These are phyloP conservation scores for Penicillium bialowiezense DNA, from an alignment of 495 filamentous ascomycete species.

Conservation along the genomic window DNA sequence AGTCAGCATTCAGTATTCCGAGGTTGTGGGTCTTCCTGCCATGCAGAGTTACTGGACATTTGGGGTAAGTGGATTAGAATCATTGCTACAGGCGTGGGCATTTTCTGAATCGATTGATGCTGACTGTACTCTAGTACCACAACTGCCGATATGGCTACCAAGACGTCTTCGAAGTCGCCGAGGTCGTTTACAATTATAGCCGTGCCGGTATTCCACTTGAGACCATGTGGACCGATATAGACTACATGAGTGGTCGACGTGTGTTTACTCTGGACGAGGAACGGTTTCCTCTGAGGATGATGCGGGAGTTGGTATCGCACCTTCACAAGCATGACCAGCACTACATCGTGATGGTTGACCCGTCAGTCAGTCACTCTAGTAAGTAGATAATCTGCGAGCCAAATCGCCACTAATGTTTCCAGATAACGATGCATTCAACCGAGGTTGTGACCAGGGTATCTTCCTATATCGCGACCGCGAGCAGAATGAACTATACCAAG, in stretches of 20 bases:
- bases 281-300: conserved; percentile 63
- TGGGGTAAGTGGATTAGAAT: conserved; percentile 41
- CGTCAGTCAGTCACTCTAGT: conserved; percentile 57
- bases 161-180: conserved; percentile 75
- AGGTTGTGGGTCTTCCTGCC: conserved; percentile 62
- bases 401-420: not conserved
- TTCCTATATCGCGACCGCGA: conserved; percentile 61
- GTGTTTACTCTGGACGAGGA: conserved; percentile 76
- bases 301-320: conserved; percentile 67
- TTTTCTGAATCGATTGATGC: not conserved
- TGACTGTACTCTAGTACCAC: conserved; percentile 52
- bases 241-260: conserved; percentile 67
- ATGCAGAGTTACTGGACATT: conserved; percentile 89
- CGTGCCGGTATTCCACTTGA: conserved; percentile 74
- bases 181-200: conserved; percentile 78
- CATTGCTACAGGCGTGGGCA: too few relatives aligned
- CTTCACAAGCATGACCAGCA: conserved; percentile 74
- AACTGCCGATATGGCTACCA: conserved; percentile 80
- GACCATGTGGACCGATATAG: conserved; percentile 87
- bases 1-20: conserved; percentile 71
- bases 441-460: conserved; percentile 57
- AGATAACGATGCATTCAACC: conserved; percentile 64
- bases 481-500: conserved; percentile 62
- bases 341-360: conserved; percentile 87
- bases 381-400: conserved; percentile 8